Base-by-base conservation (phyloP, 768 basidiomycete species). In the Clitopilus passeckerianus region DNA sequence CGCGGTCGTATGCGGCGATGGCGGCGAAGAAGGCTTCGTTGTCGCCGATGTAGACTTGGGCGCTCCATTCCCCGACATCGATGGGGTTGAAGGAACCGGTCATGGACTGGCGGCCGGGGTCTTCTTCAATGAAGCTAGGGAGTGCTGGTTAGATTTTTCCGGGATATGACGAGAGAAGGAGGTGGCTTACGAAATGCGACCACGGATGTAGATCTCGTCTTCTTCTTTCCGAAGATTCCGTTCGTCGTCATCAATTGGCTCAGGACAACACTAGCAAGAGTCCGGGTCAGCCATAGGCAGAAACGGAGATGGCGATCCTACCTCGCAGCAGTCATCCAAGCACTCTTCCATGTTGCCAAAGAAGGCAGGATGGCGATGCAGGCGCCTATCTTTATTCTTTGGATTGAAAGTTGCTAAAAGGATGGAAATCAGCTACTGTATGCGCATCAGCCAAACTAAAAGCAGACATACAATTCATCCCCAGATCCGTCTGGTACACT, bases 81-180 rank as follows among this genome's bases (percentile, higher is more conserved):
- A 86, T 86, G 0, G 85, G 85, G 57, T 84, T 81, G 74, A 87
- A 87, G 64, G 81, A 83, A 0, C 86, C 86, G 0, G 84, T 80
- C 41, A 86, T 79, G 37, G 71, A 80, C 66, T 87, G 85, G 9
- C 84, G 81, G 0, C 84, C 84, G 2, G 84, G 85, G 61, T 86
- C 78, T 56, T 85, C 82, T 62, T 82, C 68, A 18, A 86, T 80
- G 67, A 86, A 86, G 35, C 84, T 85, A 59, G 10, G 1, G 6
- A 16, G 6, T 18, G 34, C 1, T 16, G 23, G 58, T 56, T 41
- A 56, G 23, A 34, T 9, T 34, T 18, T 30, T 10, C 6, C 12
- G 46, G 46, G 20, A 50, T 12, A 50, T 34, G 18, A 23, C 50
- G 33, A 59, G 53, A 10, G 35, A 34, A 8, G 63, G 54, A 27